Evolutionary conservation across 208 protist species (phyloP).

Genomic region (Endotrypanum monterogeii): DNA sequence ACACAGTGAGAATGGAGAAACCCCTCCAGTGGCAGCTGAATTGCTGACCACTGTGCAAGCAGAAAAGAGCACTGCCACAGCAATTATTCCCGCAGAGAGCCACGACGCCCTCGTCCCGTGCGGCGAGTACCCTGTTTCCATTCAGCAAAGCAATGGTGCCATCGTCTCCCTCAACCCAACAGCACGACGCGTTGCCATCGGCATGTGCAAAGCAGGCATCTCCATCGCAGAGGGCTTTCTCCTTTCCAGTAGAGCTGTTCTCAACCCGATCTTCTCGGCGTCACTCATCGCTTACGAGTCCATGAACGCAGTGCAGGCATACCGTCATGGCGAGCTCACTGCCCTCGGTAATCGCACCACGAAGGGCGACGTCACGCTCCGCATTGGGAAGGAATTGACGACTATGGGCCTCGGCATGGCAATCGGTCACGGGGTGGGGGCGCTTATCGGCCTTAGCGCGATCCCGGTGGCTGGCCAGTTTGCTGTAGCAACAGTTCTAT

Average conservation of each 20-base stretch:
- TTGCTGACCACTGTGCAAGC: not conserved
- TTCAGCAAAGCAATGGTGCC: constrained; percentile 11
- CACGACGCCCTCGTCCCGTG: not conserved
- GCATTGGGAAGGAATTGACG: constrained; percentile 57
- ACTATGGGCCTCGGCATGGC: constrained; percentile 58
- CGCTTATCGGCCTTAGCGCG: constrained; percentile 50
- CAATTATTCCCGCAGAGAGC: not conserved
- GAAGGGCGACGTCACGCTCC: constrained; percentile 51
- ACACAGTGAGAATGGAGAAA: not conserved
- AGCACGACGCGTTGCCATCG: constrained; percentile 43
- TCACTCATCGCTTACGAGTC: constrained; percentile 64
- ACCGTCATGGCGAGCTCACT: constrained; percentile 58
- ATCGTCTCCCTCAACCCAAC: constrained; percentile 40
- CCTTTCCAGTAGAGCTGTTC: constrained; percentile 43
- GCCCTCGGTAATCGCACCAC: constrained; percentile 57
- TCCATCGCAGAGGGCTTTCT: constrained; percentile 62
- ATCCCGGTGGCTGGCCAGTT: constrained; percentile 70
- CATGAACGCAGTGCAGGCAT: constrained; percentile 48
- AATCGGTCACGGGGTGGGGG: constrained; percentile 62
- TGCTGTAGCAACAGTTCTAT: constrained; percentile 52
- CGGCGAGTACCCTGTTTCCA: constrained; percentile 4
- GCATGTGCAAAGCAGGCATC: constrained; percentile 42
- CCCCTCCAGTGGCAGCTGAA: not conserved
- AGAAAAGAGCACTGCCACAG: not conserved
- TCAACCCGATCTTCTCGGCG: constrained; percentile 58